Evolutionary conservation across 2,329 filamentous ascomycete species (phyloP).

Genomic region (Fusarium albidum): DNA sequence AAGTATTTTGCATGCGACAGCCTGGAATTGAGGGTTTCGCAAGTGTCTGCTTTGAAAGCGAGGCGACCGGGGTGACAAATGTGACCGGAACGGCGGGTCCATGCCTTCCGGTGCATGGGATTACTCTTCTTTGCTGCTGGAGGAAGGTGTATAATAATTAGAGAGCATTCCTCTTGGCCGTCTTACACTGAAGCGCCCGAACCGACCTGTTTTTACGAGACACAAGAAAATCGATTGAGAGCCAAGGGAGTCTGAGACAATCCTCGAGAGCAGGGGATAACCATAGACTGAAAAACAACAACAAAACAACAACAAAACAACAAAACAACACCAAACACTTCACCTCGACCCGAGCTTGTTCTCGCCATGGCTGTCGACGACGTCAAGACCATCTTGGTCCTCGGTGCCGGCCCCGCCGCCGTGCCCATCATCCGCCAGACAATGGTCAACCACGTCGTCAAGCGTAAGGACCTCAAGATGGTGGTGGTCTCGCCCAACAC

Average conservation of each 20-base stretch:
- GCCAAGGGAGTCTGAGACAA: too few species aligned
- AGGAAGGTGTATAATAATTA: constrained; percentile 2
- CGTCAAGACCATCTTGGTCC: constrained; percentile 55
- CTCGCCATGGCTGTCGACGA: constrained; percentile 27
- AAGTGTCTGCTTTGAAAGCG: constrained; percentile 11
- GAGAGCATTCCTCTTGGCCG: neutral
- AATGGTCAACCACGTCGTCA: constrained; percentile 53
- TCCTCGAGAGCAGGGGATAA: too few species aligned
- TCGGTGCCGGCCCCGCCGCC: constrained; percentile 58
- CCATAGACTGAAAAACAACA: too few species aligned
- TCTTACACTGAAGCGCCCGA: neutral
- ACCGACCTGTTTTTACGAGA: neutral
- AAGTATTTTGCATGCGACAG: neutral
- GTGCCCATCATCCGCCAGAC: constrained; percentile 60
- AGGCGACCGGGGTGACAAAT: neutral
- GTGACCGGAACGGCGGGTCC: neutral
- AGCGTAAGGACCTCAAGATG: constrained; percentile 52
- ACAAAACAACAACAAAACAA: too few species aligned
- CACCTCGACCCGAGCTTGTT: neutral
- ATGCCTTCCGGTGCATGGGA: too few species aligned
- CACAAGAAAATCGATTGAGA: neutral
- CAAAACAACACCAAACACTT: too few species aligned
- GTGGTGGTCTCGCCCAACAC: constrained; percentile 57
- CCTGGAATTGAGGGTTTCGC: constrained; percentile 3
- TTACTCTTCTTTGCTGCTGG: constrained; percentile 6